Conservation (phyloP, 2,329 filamentous ascomycete species). For the Trichoderma atrobrunneum region DNA sequence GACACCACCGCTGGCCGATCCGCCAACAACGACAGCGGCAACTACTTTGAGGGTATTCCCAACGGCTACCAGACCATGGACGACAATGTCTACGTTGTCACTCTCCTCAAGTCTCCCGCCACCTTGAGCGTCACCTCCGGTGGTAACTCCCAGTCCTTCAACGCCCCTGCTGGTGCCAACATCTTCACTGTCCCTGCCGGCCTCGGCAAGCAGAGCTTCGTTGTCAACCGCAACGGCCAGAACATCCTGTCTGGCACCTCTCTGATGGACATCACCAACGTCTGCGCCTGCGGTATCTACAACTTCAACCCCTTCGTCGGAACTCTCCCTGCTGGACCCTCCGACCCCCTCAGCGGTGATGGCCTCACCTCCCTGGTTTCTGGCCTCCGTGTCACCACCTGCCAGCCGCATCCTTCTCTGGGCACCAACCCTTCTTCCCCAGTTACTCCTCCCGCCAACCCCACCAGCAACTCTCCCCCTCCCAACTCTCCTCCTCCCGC, state of each 20-base stretch:
- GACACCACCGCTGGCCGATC: conserved; percentile 45
- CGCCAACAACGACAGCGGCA: conserved; percentile 45
- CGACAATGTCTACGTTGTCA: conserved; percentile 52
- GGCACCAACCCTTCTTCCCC: conserved; percentile 22
- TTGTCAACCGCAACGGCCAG: conserved; percentile 39
- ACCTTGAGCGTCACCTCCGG: conserved; percentile 47
- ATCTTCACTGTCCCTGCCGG: conserved; percentile 45
- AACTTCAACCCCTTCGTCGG: conserved; percentile 58
- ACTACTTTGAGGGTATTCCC: conserved; percentile 52
- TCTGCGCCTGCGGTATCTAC: conserved; percentile 52
- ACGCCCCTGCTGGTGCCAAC: conserved; percentile 28
- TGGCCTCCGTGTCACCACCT: conserved; percentile 21
- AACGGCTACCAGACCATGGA: conserved; percentile 48
- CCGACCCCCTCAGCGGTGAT: conserved; percentile 17
- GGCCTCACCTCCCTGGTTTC: conserved; percentile 11
- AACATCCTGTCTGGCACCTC: conserved; percentile 46
- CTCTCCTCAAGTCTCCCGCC: conserved; percentile 45
- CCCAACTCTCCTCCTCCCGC: conserved; percentile 26
- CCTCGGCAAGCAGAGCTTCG: conserved; percentile 42
- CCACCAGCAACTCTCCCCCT: conserved; percentile 11
- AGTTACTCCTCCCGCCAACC: conserved; percentile 32
- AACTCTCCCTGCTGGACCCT: conserved; percentile 38
- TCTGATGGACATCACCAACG: conserved; percentile 47
- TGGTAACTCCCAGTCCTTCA: conserved; percentile 37
- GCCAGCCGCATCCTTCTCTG: conserved; percentile 31